A percentile compares a stretch with the other conserved stretches of the same genome.
phyloP scores from a whole-genome alignment of 495 filamentous ascomycete genomes.

The Daldinia decipiens region DNA sequence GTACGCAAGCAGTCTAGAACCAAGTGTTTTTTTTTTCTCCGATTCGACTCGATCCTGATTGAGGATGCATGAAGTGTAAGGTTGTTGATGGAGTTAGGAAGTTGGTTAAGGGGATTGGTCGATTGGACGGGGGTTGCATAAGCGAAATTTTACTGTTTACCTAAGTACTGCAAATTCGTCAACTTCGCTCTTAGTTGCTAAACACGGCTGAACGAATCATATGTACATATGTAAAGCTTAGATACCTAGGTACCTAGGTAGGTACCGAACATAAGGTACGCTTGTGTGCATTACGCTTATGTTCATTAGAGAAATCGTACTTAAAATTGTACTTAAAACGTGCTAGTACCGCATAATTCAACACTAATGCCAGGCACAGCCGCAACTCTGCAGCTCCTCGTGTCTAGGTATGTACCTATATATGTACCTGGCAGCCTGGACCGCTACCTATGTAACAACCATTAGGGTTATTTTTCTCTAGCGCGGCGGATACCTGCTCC shows the following conservation, averaged over 20 bases:
- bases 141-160: slow-evolving; percentile 35
- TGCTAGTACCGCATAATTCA: slow-evolving; percentile 28
- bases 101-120: slow-evolving; percentile 22
- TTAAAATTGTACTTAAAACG: slow-evolving; percentile 1
- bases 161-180: not conserved
- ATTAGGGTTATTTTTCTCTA: slow-evolving; percentile 21
- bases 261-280: too few relatives aligned
- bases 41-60: slow-evolving; percentile 32
- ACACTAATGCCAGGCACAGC: slow-evolving; percentile 42
- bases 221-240: too few relatives aligned
- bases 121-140: slow-evolving; percentile 31
- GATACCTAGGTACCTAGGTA: not conserved
- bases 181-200: not conserved
- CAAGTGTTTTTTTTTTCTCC: slow-evolving; percentile 20
- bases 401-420: too few relatives aligned
- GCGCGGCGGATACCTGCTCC: slow-evolving; percentile 27
- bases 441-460: slow-evolving; percentile 10
- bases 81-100: slow-evolving; percentile 12
- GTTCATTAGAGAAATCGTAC: too few relatives aligned
- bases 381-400: slow-evolving; percentile 17
- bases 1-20: slow-evolving; percentile 16
- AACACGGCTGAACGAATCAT: slow-evolving; percentile 17
- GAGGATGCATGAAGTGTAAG: not conserved
- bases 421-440: not conserved
- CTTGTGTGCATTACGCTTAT: too few relatives aligned